These are phyloP conservation scores for Candida ipomoeae DNA, from an alignment of 805 yeast genomes.

Conservation along the genomic window DNA sequence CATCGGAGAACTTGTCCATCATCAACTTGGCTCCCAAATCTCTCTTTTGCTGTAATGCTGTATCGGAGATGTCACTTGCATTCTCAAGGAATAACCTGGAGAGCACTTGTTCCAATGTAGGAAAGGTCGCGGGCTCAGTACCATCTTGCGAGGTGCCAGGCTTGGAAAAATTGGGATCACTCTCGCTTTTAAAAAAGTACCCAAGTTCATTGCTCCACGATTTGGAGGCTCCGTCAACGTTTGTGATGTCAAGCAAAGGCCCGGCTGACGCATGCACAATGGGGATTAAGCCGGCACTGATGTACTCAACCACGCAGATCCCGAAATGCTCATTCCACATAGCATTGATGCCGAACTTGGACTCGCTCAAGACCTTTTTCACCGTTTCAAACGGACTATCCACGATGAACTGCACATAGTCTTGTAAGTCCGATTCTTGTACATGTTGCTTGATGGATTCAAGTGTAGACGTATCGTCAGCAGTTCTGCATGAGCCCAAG, in stretches of 20 bases:
- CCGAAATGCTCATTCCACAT: constrained; percentile 99
- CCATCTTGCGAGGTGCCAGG: constrained; percentile 9
- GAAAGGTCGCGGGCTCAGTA: constrained; percentile 24
- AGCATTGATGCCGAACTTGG: constrained; percentile 81
- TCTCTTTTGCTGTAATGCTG: constrained; percentile 40
- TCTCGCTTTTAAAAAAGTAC: constrained; percentile 65
- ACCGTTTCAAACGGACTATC: constrained; percentile 73
- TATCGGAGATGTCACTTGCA: constrained; percentile 22
- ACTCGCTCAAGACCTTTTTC: constrained; percentile 45
- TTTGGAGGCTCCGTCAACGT: constrained; percentile 12
- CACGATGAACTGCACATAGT: constrained; percentile 52
- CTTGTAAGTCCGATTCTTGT: constrained; percentile 25
- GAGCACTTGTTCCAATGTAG: constrained; percentile 50
- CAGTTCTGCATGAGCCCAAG: constrained; percentile 79
- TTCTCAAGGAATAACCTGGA: constrained; percentile 36
- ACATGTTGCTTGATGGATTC: constrained; percentile 41
- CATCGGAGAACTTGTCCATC: constrained; percentile 57
- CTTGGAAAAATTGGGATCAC: constrained; percentile 64
- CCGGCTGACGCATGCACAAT: constrained; percentile 95
- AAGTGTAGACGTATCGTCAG: constrained; percentile 60
- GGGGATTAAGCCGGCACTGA: constrained; percentile 83
- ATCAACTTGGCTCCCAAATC: constrained; percentile 44
- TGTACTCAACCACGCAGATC: constrained; percentile 90
- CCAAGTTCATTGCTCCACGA: constrained; percentile 55
- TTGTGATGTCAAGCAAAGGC: constrained; percentile 83